Evolutionary conservation across 139 green algal genomes (phyloP), one percentile per base, ranked within the genome.

Genomic region (Picochlorum costavermella): DNA sequence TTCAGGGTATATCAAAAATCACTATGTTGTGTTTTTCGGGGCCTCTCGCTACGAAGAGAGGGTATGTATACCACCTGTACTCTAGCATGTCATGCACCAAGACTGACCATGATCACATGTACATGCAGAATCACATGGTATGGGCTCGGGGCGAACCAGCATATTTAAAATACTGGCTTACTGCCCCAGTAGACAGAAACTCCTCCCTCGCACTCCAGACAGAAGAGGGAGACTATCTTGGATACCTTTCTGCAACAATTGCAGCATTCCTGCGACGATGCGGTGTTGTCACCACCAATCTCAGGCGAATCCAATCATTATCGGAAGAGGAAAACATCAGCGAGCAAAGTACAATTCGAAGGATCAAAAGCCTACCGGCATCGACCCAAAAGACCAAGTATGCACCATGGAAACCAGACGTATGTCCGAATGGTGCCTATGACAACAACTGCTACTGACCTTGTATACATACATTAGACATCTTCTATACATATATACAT

Each of bases 81-180:
- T 23, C 20, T 23, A 23, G 20, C 20, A 23, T 23, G 20, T 23
- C 20, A 23, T 23, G 20, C 20, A 23, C 20, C 20, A 23, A 23
- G 20, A 23, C 33, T 40, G 14, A 51, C 9, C 12, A 53, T 12
- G 5, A 28, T 53, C n/a, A 23, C 0, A 53, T 53, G 31, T 13
- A 30, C 33, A 12, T 25, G 28, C 71, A 77, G 71, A 77, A 77
- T 64, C 71, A 77, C 43, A 59, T 66, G 9, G 67, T 75, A 43
- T 77, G 71, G 71, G 57, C 20, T 4, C 28, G 50, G 23, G 71
- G 71, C 4, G 71, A 77, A 60, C 71, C 71, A 6, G 67, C 67
- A 9, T 77, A 71, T 40, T 46, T 76, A 12, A 68, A 75, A 45
- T 56, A 69, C 29, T 77, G 67, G 67, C 37, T 76, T n/a, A 49